Conservation (phyloP, 192 early-diverging fungal species). For the Paraglomus brasilianum region DNA sequence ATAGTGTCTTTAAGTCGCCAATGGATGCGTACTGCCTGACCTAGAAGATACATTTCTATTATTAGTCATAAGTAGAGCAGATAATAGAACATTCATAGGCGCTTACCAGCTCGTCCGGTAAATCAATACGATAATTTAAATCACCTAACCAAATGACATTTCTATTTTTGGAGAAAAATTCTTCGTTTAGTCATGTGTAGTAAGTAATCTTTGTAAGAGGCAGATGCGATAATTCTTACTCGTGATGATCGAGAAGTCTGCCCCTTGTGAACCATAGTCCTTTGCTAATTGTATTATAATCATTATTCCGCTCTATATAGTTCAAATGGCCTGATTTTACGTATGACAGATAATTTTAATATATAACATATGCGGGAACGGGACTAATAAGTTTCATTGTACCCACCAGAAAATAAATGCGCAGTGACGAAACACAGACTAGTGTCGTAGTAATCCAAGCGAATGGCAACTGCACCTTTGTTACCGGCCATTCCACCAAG, state of each 20-base stretch:
- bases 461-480: conserved; percentile 93
- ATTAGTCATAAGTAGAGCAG: not conserved
- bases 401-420: conserved; percentile 85
- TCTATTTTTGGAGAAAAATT: conserved; percentile 36
- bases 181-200: too few species aligned
- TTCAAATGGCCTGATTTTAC: too few species aligned
- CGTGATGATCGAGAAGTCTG: conserved; percentile 69
- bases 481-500: conserved; percentile 92
- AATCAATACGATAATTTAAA: conserved; percentile 83
- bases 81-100: not conserved
- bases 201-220: not conserved
- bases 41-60: conserved; percentile 32
- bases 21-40: conserved; percentile 31
- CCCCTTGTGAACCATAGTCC: conserved; percentile 71
- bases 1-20: too few species aligned
- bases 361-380: conserved; percentile 39
- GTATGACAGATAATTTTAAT: conserved; percentile 31
- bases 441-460: conserved; percentile 82
- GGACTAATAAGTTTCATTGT: conserved; percentile 21
- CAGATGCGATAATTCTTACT: conserved; percentile 48
- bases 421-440: conserved; percentile 85
- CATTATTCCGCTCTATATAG: conserved; percentile 77
- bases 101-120: conserved; percentile 69
- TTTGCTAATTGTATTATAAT: conserved; percentile 75
- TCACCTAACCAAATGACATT: conserved; percentile 84